A percentile compares a stretch with the other conserved stretches of the same genome.
Evolutionary conservation across 106 monocot genomes (phyloP).

Genomic region (Dendrobium nobile): DNA sequence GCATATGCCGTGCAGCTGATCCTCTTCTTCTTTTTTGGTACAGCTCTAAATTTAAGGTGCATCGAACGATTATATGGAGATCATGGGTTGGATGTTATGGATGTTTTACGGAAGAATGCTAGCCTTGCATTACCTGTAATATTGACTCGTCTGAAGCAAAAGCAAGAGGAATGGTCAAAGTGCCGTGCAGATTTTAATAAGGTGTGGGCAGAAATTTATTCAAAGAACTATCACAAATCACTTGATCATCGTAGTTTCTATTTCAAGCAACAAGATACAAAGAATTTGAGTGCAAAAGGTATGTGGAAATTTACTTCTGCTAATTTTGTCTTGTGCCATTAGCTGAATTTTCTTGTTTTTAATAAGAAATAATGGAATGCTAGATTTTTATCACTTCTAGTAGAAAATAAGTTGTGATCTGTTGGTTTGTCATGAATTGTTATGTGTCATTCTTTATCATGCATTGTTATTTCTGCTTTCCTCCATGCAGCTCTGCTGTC

Average conservation of each 20-base stretch:
- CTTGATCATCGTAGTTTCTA: conserved; percentile 97
- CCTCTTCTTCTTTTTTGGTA: conserved; percentile 3
- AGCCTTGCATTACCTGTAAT: conserved; percentile 78
- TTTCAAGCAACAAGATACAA: conserved; percentile 96
- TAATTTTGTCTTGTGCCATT: background rate
- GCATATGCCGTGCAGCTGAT: background rate
- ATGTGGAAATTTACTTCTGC: conserved; percentile 10
- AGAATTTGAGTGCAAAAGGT: conserved; percentile 94
- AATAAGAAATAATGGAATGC: background rate
- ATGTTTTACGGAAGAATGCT: conserved; percentile 87
- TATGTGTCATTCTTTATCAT: background rate
- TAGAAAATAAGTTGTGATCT: background rate
- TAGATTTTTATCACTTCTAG: background rate
- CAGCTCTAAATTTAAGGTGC: conserved; percentile 89
- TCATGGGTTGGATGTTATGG: conserved; percentile 93
- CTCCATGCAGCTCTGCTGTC: conserved; percentile 57
- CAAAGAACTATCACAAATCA: conserved; percentile 96
- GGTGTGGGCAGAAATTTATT: conserved; percentile 96
- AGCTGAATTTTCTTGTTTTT: background rate
- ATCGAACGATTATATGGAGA: conserved; percentile 95
- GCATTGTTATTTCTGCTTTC: background rate
- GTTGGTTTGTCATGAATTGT: background rate
- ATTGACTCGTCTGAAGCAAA: conserved; percentile 92
- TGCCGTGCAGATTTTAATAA: conserved; percentile 96
- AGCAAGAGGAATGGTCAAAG: conserved; percentile 97